These are phyloP conservation scores for Gossypium rotundifolium DNA, from an alignment of 345 rosid species.

Conservation along the genomic window DNA sequence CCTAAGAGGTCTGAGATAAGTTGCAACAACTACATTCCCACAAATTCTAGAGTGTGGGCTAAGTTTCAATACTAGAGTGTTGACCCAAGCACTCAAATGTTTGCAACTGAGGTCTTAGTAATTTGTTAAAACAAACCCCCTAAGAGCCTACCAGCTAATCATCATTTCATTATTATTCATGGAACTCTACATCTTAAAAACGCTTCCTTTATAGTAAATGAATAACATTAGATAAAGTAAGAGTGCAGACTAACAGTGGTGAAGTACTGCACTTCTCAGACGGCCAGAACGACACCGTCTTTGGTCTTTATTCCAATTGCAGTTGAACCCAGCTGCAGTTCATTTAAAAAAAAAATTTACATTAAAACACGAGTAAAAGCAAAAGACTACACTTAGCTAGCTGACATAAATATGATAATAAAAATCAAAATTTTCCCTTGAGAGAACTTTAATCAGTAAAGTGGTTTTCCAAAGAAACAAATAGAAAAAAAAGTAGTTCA, in stretches of 20 bases:
- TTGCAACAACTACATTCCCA: background rate
- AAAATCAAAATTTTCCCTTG: too few species aligned
- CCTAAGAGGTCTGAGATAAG: background rate
- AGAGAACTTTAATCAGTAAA: too few species aligned
- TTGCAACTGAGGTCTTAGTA: background rate
- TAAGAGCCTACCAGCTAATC: background rate
- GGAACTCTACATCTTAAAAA: background rate
- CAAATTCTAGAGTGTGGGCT: background rate
- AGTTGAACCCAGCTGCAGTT: constrained; percentile 79
- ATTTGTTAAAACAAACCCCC: background rate
- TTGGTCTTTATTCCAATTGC: constrained; percentile 91
- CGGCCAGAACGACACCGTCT: constrained; percentile 95
- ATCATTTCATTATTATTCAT: background rate
- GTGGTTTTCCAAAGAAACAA: background rate
- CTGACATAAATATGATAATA: too few species aligned
- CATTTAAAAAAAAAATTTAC: constrained; percentile 11
- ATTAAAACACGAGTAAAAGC: background rate
- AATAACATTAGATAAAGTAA: background rate
- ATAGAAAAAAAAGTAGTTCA: background rate
- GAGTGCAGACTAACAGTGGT: constrained; percentile 55
- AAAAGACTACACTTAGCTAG: too few species aligned
- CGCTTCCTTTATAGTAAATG: too few species aligned
- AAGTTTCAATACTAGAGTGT: background rate
- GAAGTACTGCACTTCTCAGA: constrained; percentile 92
- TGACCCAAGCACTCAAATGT: background rate